phyloP scores from a whole-genome alignment of 176 grass and related monocot species.

The Puccinellia tenuiflora region DNA sequence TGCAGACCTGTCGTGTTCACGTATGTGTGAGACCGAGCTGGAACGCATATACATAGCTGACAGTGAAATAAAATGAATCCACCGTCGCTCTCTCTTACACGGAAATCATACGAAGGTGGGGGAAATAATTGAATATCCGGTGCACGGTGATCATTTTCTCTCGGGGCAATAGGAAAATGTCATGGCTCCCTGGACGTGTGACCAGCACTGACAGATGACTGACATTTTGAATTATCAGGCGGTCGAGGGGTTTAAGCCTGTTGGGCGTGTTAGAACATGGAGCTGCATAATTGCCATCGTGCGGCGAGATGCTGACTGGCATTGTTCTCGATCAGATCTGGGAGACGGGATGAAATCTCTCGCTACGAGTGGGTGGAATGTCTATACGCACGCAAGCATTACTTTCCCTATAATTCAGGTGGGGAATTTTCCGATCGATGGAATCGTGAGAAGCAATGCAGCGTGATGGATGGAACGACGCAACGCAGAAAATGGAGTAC shows the following conservation, averaged over 20 bases:
- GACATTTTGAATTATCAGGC: background rate
- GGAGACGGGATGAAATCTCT: background rate
- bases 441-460: background rate
- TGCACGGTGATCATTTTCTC: slow-evolving; percentile 11
- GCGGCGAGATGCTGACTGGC: background rate
- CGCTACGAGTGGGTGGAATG: background rate
- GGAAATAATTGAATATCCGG: background rate
- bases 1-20: background rate
- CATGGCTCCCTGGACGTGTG: slow-evolving; percentile 14
- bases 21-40: slow-evolving; percentile 6
- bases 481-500: background rate
- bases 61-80: background rate
- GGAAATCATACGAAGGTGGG: background rate
- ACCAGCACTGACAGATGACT: background rate
- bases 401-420: slow-evolving; percentile 14
- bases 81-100: background rate
- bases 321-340: background rate
- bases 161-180: background rate
- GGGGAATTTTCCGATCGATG: slow-evolving; percentile 22
- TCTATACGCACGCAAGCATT: background rate
- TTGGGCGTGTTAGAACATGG: background rate
- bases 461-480: background rate
- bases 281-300: background rate
- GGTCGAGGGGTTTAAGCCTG: background rate
- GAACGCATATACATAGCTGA: slow-evolving; percentile 9